phyloP scores from a whole-genome alignment of 1,284 basidiomycete species.

The Tausonia pullulans region DNA sequence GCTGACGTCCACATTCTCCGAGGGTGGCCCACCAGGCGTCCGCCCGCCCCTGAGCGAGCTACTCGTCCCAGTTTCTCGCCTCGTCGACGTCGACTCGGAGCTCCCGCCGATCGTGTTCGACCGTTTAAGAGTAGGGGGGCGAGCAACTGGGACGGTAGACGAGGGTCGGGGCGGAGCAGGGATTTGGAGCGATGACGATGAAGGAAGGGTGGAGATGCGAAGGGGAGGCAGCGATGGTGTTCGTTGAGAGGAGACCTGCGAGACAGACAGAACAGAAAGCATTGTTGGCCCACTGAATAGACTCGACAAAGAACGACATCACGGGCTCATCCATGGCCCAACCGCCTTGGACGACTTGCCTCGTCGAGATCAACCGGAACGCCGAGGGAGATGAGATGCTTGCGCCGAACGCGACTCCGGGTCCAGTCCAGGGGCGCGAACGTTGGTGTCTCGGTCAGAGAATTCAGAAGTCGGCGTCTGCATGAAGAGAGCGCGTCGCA shows the following conservation, averaged over 20 bases:
- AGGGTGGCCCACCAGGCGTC: neutral
- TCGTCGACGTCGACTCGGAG: neutral
- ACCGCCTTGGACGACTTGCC: conserved; percentile 35
- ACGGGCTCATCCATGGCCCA: neutral
- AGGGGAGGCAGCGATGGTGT: conserved; percentile 62
- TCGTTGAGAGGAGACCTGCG: conserved; percentile 51
- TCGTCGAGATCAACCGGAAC: conserved; percentile 90
- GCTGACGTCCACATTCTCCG: conserved; percentile 11
- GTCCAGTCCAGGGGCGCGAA: conserved; percentile 76
- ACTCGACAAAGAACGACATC: too few species aligned
- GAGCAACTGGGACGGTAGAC: neutral
- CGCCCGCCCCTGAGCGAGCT: conserved; percentile 5
- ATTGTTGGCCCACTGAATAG: neutral
- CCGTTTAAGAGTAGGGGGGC: neutral
- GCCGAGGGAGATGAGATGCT: conserved; percentile 77
- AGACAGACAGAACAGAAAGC: neutral
- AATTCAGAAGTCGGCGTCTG: conserved; percentile 65
- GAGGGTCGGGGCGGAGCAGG: neutral
- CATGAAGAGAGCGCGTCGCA: neutral
- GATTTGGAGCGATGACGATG: conserved; percentile 27
- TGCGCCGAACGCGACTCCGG: conserved; percentile 70
- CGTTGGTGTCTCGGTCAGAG: conserved; percentile 37
- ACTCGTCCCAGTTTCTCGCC: conserved; percentile 16
- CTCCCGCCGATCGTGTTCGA: conserved; percentile 11
- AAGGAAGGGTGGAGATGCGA: conserved; percentile 45